A percentile compares a stretch with the other conserved stretches of the same genome.
Evolutionary conservation across 164 flowering plant genomes (phyloP).

Genomic region (Vitis labrusca): DNA sequence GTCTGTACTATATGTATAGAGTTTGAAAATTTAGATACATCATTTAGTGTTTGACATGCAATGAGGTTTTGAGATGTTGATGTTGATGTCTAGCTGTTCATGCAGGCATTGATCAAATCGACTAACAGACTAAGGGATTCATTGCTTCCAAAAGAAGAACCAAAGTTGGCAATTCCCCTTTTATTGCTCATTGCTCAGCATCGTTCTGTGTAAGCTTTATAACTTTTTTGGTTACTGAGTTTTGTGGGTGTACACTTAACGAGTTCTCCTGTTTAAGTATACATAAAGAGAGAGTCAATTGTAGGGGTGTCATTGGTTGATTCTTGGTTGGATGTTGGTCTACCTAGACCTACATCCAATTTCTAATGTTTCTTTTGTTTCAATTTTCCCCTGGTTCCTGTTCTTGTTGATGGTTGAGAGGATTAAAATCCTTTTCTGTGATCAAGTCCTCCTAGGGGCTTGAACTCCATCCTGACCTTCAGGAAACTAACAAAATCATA

Average conservation of each 20-base stretch:
- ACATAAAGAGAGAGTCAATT: background rate
- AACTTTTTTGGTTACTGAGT: background rate
- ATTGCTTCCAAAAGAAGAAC: constrained; percentile 90
- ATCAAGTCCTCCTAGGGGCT: too few relatives aligned
- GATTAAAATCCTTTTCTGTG: too few relatives aligned
- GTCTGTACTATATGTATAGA: too few relatives aligned
- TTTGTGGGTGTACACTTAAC: background rate
- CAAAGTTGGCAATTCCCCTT: constrained; percentile 91
- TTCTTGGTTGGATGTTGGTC: background rate
- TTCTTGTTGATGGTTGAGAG: too few relatives aligned
- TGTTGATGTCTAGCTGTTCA: background rate
- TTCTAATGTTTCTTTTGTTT: background rate
- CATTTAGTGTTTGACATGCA: background rate
- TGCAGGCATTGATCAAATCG: constrained; percentile 88
- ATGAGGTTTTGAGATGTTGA: background rate
- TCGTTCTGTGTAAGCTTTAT: constrained; percentile 80
- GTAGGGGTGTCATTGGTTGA: background rate
- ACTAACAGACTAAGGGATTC: constrained; percentile 89
- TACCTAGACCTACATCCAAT: background rate
- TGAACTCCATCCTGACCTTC: too few relatives aligned
- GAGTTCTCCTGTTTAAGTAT: background rate
- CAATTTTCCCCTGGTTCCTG: background rate
- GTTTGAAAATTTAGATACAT: background rate
- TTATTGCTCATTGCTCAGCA: constrained; percentile 91
- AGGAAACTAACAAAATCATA: too few relatives aligned